Base-by-base conservation (phyloP, 306 rosid genomes). In the Pyrus bretschneideri region DNA sequence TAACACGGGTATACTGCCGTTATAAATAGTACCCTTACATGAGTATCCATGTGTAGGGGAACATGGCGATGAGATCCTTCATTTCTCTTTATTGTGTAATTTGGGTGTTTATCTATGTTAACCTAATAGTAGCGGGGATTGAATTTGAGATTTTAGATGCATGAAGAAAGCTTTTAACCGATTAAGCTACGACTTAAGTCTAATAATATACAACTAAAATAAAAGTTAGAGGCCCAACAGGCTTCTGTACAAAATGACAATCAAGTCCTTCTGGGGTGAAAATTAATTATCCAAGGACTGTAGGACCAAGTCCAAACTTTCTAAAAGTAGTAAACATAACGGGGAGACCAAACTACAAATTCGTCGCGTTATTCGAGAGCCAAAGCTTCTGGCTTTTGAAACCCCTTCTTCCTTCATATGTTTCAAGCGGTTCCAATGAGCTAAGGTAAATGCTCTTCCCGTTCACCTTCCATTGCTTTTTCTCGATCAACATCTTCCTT, bases 341-440 rank as follows among this genome's bases (percentile, higher is more conserved):
- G 59, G 29, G 79, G 80, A 83, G 86, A 59, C 78, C 51, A 65
- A 75, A 63, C 21, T 27, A 22, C 23, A 82, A 72, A 70, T 13
- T 33, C 10, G 10, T 10, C 22, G 9, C 76, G 44, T 30, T 17
- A 5, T 49, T 8, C 45, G 62, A 67, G 78, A 79, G 71, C 80
- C 78, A 75, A 75, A 57, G 78, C 35, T 62, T 21, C 15, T 10
- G 33, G 82, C 82, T 74, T 78, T 73, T 44, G 76, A 74, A 82
- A 73, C 80, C 70, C 76, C 27, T 51, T 9, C 45, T 9, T 25
- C 35, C 22, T 35, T 59, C 40, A 21, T 51, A 23, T 23, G 61
- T 9, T 57, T 6, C 64, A 25, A 69, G 55, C 82, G 80, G 55
- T 72, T 74, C 76, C 76, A 31, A 78, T 78, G 76, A 74, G 85